phyloP scores from a whole-genome alignment of 805 yeast genomes.

The Candida schatavii region DNA sequence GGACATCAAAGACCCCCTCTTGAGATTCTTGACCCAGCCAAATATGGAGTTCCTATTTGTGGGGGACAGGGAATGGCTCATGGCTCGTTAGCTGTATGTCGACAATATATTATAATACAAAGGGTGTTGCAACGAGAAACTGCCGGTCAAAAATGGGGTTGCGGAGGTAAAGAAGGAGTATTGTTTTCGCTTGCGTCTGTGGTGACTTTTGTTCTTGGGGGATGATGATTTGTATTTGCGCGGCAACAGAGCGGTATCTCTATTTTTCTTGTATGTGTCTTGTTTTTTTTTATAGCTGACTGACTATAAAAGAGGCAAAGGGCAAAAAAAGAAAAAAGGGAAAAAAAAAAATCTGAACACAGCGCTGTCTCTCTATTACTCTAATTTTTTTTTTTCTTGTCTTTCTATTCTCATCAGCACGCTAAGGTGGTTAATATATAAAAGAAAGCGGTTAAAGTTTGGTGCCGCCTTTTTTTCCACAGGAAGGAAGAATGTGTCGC shows the following conservation, averaged over 20 bases:
- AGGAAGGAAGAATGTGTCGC: too few relatives aligned
- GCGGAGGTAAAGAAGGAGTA: not conserved
- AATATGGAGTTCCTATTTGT: constrained; percentile 37
- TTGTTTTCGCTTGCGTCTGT: too few relatives aligned
- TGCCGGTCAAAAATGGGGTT: not conserved
- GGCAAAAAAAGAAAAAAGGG: not conserved
- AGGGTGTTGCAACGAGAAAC: not conserved
- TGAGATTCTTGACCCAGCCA: constrained; percentile 46
- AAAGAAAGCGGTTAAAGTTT: too few relatives aligned
- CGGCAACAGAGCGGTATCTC: not conserved
- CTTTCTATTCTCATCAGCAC: too few relatives aligned
- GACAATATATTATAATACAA: not conserved
- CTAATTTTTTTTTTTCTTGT: too few relatives aligned
- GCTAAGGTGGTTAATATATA: too few relatives aligned
- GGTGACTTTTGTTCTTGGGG: not conserved
- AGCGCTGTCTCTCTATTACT: too few relatives aligned
- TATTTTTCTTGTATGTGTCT: not conserved
- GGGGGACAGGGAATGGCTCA: constrained; percentile 40
- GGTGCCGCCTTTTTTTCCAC: too few relatives aligned
- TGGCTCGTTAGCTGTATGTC: constrained; percentile 7
- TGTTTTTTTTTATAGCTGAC: constrained; percentile 1
- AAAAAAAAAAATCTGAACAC: not conserved
- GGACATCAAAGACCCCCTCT: constrained; percentile 32
- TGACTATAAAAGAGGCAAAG: not conserved
- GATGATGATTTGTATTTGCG: not conserved